phyloP scores from a whole-genome alignment of 345 rosid genomes.

The Syzygium oleosum region DNA sequence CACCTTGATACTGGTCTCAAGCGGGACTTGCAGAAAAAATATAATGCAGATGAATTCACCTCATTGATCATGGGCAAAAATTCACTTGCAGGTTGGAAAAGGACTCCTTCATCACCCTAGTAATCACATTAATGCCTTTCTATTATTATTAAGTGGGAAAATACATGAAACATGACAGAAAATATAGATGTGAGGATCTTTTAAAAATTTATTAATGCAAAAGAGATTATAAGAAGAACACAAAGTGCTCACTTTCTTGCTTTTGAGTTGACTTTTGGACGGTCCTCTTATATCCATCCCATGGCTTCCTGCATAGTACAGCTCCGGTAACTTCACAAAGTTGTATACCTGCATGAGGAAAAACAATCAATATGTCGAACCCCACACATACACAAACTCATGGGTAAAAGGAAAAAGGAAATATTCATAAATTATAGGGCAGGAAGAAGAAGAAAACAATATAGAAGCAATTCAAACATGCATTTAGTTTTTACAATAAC shows the following conservation, averaged over 20 bases:
- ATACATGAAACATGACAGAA: background rate
- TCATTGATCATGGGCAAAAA: conserved; percentile 81
- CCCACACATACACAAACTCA: background rate
- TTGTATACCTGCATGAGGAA: conserved; percentile 47
- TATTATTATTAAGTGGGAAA: background rate
- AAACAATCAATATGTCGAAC: background rate
- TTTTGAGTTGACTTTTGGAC: conserved; percentile 25
- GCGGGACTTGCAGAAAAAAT: background rate
- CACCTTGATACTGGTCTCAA: background rate
- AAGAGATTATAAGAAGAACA: background rate
- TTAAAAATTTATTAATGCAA: background rate
- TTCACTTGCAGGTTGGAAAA: conserved; percentile 79
- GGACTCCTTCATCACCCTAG: conserved; percentile 41
- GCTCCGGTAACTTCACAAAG: conserved; percentile 69
- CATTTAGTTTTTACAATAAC: background rate
- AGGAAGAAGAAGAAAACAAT: background rate
- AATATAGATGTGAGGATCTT: background rate
- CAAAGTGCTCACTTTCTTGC: conserved; percentile 30
- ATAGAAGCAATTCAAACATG: background rate
- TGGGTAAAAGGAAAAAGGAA: background rate
- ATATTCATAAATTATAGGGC: background rate
- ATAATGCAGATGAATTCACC: background rate
- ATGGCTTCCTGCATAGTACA: conserved; percentile 95
- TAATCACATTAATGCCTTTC: background rate
- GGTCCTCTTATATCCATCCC: conserved; percentile 99